phyloP scores from a whole-genome alignment of 2,329 filamentous ascomycete species.

The Onygenales sp. region DNA sequence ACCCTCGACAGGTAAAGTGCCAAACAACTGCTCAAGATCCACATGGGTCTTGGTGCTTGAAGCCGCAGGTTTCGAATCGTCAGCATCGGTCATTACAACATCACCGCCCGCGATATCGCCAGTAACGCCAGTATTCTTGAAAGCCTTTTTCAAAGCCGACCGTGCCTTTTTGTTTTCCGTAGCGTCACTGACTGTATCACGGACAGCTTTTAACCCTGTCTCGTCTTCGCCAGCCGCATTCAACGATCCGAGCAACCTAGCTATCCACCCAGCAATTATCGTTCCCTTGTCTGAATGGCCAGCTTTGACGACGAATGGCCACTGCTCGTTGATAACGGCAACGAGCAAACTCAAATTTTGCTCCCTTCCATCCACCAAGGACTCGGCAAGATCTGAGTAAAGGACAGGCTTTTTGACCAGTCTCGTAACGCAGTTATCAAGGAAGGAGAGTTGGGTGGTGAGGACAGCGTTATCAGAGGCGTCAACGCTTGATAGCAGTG shows the following conservation, averaged over 20 bases:
- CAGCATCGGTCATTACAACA: conserved; percentile 2
- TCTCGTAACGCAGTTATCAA: conserved; percentile 74
- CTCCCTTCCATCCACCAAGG: conserved; percentile 23
- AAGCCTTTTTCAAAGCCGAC: conserved; percentile 25
- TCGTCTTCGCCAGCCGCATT: conserved; percentile 44
- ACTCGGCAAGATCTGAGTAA: conserved; percentile 50
- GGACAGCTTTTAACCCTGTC: conserved; percentile 36
- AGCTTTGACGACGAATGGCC: conserved; percentile 56
- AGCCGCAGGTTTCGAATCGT: not conserved
- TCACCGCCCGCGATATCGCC: conserved; percentile 9
- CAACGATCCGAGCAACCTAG: conserved; percentile 46
- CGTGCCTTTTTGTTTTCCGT: conserved; percentile 29
- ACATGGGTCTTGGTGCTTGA: conserved; percentile 18
- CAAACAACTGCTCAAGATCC: conserved; percentile 46
- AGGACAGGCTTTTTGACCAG: conserved; percentile 72
- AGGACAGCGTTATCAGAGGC: conserved; percentile 22
- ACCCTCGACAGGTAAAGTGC: conserved; percentile 38
- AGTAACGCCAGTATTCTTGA: conserved; percentile 23
- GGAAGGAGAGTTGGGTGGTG: conserved; percentile 52
- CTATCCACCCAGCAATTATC: conserved; percentile 50
- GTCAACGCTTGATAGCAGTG: conserved; percentile 29
- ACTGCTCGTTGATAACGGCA: conserved; percentile 66
- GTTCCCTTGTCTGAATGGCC: conserved; percentile 35
- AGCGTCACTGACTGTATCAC: conserved; percentile 34
- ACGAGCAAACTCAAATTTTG: conserved; percentile 52